Evolutionary conservation across 495 filamentous ascomycete genomes (phyloP).

Genomic region (Jackrogersella multiformis): DNA sequence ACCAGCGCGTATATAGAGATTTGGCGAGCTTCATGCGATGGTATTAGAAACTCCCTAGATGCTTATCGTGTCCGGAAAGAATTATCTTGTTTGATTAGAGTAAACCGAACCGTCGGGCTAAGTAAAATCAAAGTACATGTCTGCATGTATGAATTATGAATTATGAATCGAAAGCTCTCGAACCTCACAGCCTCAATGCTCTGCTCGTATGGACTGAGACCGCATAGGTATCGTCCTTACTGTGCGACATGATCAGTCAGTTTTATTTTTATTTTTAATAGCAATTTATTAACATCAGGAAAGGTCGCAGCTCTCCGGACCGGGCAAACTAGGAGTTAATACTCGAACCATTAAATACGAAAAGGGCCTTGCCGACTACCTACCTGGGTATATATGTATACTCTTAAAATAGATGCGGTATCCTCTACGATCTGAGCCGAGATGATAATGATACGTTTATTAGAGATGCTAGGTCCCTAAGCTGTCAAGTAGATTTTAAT

Average conservation of each 20-base stretch:
- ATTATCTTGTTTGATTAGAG: slow-evolving; percentile 13
- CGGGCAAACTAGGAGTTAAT: background rate
- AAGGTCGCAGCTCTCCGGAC: slow-evolving; percentile 2
- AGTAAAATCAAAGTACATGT: background rate
- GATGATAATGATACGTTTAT: background rate
- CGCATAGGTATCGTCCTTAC: slow-evolving; percentile 10
- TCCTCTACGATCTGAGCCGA: background rate
- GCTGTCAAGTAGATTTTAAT: no score
- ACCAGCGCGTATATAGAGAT: background rate
- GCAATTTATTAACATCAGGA: slow-evolving; percentile 8
- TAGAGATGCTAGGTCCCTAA: background rate
- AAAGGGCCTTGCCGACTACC: background rate
- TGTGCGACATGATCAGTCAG: slow-evolving; percentile 33
- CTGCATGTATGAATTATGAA: no score
- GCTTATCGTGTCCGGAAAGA: background rate
- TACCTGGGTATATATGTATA: no score
- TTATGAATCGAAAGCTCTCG: background rate
- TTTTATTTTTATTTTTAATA: slow-evolving; percentile 22
- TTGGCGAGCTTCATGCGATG: slow-evolving; percentile 6
- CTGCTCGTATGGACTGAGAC: background rate
- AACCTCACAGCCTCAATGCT: no score
- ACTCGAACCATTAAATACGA: slow-evolving; percentile 16
- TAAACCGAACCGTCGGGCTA: slow-evolving; percentile 4
- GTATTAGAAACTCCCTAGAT: background rate
- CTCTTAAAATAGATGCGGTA: slow-evolving; percentile 4